Conservation (phyloP, 805 yeast species). For the Clavispora vitiphila region DNA sequence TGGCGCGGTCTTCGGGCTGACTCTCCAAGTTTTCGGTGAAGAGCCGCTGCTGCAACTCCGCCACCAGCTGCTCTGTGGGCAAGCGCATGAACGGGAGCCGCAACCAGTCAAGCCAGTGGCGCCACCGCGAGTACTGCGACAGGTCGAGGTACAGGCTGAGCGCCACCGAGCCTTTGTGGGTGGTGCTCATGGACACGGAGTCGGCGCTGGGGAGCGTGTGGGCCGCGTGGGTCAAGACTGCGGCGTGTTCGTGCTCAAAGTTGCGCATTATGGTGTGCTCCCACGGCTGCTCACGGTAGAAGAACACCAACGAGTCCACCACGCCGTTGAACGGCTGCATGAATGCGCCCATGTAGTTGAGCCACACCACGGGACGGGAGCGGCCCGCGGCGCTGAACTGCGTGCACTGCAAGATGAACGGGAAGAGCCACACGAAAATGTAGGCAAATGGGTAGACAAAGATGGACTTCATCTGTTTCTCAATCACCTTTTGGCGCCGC, state of each 20-base stretch:
- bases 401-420: constrained; percentile 62
- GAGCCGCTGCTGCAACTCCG: constrained; percentile 11
- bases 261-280: constrained; percentile 38
- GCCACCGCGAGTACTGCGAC: constrained; percentile 32
- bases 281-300: constrained; percentile 81
- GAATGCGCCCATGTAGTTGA: constrained; percentile 63
- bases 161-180: constrained; percentile 23
- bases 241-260: constrained; percentile 31
- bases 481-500: constrained; percentile 58
- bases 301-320: constrained; percentile 71
- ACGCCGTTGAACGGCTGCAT: constrained; percentile 78
- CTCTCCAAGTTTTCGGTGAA: background rate
- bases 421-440: constrained; percentile 76
- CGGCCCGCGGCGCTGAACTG: constrained; percentile 44
- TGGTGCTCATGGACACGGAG: background rate
- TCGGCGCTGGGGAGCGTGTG: background rate
- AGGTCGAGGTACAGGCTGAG: constrained; percentile 26
- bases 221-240: background rate
- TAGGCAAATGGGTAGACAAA: constrained; percentile 84
- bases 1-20: background rate
- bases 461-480: constrained; percentile 72
- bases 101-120: constrained; percentile 30
- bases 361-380: constrained; percentile 56
- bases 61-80: constrained; percentile 34
- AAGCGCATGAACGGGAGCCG: constrained; percentile 42